Conservation (phyloP, 768 basidiomycete species). For the Lactarius deliciosus region DNA sequence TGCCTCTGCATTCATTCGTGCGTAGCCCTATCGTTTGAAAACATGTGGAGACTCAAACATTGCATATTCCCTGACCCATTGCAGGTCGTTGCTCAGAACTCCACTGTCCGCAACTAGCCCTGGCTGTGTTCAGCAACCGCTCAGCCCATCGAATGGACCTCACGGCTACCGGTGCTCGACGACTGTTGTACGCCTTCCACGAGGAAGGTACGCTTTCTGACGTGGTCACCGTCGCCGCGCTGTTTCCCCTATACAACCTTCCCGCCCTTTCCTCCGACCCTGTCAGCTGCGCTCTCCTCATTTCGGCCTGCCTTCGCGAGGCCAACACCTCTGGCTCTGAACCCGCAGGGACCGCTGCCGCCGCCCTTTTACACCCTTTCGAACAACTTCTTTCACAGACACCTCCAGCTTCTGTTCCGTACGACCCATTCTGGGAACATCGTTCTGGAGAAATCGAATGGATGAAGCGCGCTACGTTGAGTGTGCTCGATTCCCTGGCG, state of each 20-base stretch:
- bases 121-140: slow-evolving; percentile 61
- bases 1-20: slow-evolving; percentile 23
- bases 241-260: slow-evolving; percentile 55
- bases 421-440: slow-evolving; percentile 28
- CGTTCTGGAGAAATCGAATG: slow-evolving; percentile 36
- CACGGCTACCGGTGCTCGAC: slow-evolving; percentile 49
- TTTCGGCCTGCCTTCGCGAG: slow-evolving; percentile 54
- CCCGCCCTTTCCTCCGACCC: slow-evolving; percentile 56
- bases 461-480: slow-evolving; percentile 30
- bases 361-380: slow-evolving; percentile 45
- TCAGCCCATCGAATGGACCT: slow-evolving; percentile 59
- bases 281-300: slow-evolving; percentile 55
- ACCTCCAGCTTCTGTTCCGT: slow-evolving; percentile 18
- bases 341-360: slow-evolving; percentile 43
- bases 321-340: slow-evolving; percentile 30
- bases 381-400: slow-evolving; percentile 35
- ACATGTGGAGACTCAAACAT: background rate
- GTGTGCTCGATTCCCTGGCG: slow-evolving; percentile 7
- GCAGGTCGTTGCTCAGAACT: slow-evolving; percentile 65
- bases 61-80: background rate
- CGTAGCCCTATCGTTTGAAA: slow-evolving; percentile 1
- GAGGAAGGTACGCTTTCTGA: slow-evolving; percentile 46
- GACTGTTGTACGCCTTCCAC: slow-evolving; percentile 58
- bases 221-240: slow-evolving; percentile 49
- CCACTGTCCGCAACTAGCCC: slow-evolving; percentile 52